phyloP scores from a whole-genome alignment of 2,329 filamentous ascomycete species.

The Trichocomaceae sp. region DNA sequence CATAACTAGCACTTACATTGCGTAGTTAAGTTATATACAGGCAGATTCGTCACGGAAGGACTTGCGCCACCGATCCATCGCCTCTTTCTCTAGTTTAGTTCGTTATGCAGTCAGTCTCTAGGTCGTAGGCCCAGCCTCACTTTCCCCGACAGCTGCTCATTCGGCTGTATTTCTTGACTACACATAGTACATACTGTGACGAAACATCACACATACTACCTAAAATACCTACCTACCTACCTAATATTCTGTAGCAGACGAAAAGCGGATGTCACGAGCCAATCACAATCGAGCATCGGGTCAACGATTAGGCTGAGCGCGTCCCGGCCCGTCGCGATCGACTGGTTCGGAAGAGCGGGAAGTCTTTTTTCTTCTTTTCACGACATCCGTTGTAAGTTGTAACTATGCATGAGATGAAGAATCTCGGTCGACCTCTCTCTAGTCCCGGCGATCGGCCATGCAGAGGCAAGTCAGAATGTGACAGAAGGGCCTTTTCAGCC shows the following conservation, averaged over 20 bases:
- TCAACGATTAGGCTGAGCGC: neutral
- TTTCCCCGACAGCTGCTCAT: neutral
- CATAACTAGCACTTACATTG: too few relatives aligned
- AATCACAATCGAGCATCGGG: neutral
- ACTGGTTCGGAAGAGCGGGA: conserved; percentile 12
- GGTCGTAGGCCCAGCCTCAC: neutral
- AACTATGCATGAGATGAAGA: neutral
- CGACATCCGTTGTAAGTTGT: neutral
- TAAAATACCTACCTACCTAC: too few relatives aligned
- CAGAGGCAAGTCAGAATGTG: neutral
- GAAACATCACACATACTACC: neutral
- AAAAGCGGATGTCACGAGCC: neutral
- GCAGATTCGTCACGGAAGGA: conserved; percentile 9
- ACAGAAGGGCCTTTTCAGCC: neutral
- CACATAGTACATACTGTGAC: neutral
- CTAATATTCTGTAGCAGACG: too few relatives aligned
- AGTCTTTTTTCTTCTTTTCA: conserved; percentile 7
- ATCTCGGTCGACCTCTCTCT: neutral
- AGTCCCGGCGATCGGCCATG: too few relatives aligned
- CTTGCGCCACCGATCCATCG: conserved; percentile 7
- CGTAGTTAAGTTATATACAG: too few relatives aligned
- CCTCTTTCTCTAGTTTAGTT: too few relatives aligned
- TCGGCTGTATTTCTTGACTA: neutral
- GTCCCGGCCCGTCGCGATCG: conserved; percentile 10
- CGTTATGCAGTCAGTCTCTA: neutral